phyloP scores from a whole-genome alignment of 768 basidiomycete genomes.

The Xerocomellus amylosporus region DNA sequence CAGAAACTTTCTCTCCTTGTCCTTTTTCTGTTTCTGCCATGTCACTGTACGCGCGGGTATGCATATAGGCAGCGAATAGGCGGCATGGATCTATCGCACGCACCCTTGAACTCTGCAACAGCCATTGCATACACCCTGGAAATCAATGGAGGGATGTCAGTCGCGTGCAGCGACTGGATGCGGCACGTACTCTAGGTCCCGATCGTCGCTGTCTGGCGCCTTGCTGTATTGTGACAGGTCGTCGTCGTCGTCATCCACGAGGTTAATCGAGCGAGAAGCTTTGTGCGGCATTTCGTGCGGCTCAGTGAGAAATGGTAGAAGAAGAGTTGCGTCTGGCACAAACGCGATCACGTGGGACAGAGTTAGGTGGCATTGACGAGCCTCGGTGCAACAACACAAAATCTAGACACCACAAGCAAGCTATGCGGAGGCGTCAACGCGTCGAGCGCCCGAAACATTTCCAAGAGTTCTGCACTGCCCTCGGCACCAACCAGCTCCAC shows the following conservation, averaged over 20 bases:
- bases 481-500: slow-evolving; percentile 26
- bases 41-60: slow-evolving; percentile 20
- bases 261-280: slow-evolving; percentile 6
- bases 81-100: background rate
- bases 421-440: slow-evolving; percentile 29
- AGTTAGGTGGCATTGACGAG: background rate
- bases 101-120: slow-evolving; percentile 33
- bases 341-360: slow-evolving; percentile 21
- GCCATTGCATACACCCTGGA: slow-evolving; percentile 29
- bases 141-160: background rate
- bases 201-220: slow-evolving; percentile 26
- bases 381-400: slow-evolving; percentile 18
- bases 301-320: background rate
- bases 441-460: slow-evolving; percentile 23
- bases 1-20: slow-evolving; percentile 25
- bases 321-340: background rate
- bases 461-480: slow-evolving; percentile 12
- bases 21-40: slow-evolving; percentile 32
- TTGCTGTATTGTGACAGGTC: slow-evolving; percentile 17
- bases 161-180: background rate
- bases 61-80: background rate
- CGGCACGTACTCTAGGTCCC: slow-evolving; percentile 23
- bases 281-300: slow-evolving; percentile 14
- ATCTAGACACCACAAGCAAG: slow-evolving; percentile 30
- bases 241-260: slow-evolving; percentile 15